These are phyloP conservation scores for Dendryphion nanum DNA, from an alignment of 2,329 filamentous ascomycete species.

Conservation along the genomic window DNA sequence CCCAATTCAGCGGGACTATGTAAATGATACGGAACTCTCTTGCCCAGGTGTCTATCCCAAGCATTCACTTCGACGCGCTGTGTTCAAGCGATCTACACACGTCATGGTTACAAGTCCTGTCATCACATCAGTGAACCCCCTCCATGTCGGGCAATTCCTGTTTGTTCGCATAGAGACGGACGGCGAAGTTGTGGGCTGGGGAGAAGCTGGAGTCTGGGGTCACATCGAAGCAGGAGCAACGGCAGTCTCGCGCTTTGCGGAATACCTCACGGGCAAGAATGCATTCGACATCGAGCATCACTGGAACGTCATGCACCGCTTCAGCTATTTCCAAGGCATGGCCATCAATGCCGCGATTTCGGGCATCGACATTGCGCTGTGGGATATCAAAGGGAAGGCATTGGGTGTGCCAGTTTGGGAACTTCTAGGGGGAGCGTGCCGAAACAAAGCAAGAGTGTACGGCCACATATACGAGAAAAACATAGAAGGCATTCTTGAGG, in stretches of 20 bases:
- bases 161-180: constrained; percentile 2
- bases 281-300: constrained; percentile 4
- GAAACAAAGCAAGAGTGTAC: constrained; percentile 4
- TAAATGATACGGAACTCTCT: background rate
- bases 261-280: constrained; percentile 1
- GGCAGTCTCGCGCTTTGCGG: background rate
- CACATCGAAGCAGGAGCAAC: constrained; percentile 3
- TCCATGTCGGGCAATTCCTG: constrained; percentile 3
- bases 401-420: constrained; percentile 4
- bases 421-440: constrained; percentile 3
- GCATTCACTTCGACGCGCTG: background rate
- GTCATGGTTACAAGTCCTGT: background rate
- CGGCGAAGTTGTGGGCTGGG: background rate
- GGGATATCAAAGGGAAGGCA: constrained; percentile 4
- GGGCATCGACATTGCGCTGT: constrained; percentile 6
- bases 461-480: constrained; percentile 3
- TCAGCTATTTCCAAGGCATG: constrained; percentile 4
- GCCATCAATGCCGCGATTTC: constrained; percentile 7
- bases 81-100: background rate
- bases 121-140: constrained; percentile 1
- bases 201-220: constrained; percentile 3
- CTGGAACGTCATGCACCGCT: constrained; percentile 5
- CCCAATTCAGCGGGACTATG: too few species aligned
- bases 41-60: background rate
- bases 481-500: constrained; percentile 1